Percentiles rank a stretch among this genome's conserved stretches.
Evolutionary conservation across 495 filamentous ascomycete species (phyloP).

Genomic region (Apodospora peruviana): DNA sequence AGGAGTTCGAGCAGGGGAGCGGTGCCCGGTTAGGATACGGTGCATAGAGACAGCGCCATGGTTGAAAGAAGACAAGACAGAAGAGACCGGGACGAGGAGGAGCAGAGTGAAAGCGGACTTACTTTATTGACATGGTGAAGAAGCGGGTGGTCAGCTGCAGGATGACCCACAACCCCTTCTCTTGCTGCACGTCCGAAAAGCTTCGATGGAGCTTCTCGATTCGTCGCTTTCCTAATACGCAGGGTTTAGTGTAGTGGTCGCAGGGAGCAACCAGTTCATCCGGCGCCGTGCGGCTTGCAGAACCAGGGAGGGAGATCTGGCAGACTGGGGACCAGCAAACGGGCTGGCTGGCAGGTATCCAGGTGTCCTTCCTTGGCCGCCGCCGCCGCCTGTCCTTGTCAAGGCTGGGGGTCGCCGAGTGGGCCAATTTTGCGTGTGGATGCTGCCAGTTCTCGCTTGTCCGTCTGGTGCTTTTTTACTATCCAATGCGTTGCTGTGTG

Average conservation of each 20-base stretch:
- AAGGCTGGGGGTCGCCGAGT: neutral
- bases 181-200: constrained; percentile 18
- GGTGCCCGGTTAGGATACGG: constrained; percentile 1
- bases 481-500: neutral
- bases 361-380: no score
- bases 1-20: constrained; percentile 5
- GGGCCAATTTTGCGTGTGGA: neutral
- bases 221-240: constrained; percentile 24
- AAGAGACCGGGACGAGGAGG: constrained; percentile 18
- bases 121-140: constrained; percentile 65
- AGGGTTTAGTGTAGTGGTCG: constrained; percentile 16
- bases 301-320: constrained; percentile 23
- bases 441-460: neutral
- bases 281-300: constrained; percentile 17
- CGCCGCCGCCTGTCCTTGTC: neutral
- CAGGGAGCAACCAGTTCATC: constrained; percentile 16
- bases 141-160: constrained; percentile 39
- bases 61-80: constrained; percentile 10
- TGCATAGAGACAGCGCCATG: constrained; percentile 17
- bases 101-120: constrained; percentile 31
- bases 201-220: constrained; percentile 29
- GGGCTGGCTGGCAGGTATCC: no score
- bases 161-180: constrained; percentile 18
- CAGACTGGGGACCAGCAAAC: constrained; percentile 3
- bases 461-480: neutral